Percentiles rank a stretch among this genome's conserved stretches.
Conservation (phyloP, 2,329 filamentous ascomycete genomes). For the Verticillium isaacii region DNA sequence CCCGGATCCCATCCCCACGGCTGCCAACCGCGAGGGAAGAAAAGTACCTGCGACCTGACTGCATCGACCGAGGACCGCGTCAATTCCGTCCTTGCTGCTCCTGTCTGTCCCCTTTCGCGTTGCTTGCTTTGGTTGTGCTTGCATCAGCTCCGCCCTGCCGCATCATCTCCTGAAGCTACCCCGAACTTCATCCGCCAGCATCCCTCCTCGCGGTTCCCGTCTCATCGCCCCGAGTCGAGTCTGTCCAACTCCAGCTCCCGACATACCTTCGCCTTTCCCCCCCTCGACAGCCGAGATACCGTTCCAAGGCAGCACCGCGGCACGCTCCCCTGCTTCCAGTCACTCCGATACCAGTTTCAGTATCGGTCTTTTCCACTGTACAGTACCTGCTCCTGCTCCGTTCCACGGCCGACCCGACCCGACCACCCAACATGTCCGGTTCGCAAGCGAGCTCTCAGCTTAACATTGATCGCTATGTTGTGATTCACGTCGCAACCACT, state of each 20-base stretch:
- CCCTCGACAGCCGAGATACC: neutral
- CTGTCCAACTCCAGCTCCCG: neutral
- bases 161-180: constrained; percentile 13
- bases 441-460: constrained; percentile 50
- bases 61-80: constrained; percentile 6
- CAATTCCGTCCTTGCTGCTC: constrained; percentile 8
- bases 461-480: constrained; percentile 91
- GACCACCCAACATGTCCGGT: constrained; percentile 32
- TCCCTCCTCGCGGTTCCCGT: constrained; percentile 7
- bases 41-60: constrained; percentile 4
- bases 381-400: neutral
- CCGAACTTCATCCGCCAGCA: constrained; percentile 9
- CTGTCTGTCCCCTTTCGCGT: constrained; percentile 1
- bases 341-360: constrained; percentile 10
- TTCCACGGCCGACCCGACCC: neutral
- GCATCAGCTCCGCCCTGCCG: constrained; percentile 11
- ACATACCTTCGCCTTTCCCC: neutral
- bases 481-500: constrained; percentile 97
- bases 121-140: constrained; percentile 11
- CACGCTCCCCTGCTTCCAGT: constrained; percentile 8
- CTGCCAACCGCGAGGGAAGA: constrained; percentile 11
- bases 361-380: neutral
- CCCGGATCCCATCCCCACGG: neutral
- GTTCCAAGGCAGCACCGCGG: constrained; percentile 2
- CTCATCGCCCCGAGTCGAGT: neutral